These are phyloP conservation scores for Sanghuangporus baumii DNA, from an alignment of 1,284 basidiomycete genomes.

Conservation along the genomic window DNA sequence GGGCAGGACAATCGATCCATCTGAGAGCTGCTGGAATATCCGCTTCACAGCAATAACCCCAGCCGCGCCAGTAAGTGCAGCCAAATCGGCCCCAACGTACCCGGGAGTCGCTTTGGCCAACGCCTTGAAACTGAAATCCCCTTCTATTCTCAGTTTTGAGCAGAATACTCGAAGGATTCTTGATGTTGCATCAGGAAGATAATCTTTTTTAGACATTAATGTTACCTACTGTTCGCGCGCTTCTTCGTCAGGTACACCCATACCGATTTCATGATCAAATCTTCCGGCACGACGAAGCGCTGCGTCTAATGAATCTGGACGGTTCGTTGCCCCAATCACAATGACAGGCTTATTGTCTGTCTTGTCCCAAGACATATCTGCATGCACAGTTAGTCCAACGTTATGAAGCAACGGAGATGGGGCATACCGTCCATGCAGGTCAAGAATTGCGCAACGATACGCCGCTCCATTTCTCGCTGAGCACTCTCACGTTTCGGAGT, in stretches of 20 bases:
- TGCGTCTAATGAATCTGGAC: conserved; percentile 91
- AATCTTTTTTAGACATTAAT: background rate
- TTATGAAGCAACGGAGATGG: background rate
- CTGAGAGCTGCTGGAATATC: conserved; percentile 83
- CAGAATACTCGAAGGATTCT: conserved; percentile 82
- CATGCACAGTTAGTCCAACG: conserved; percentile 24
- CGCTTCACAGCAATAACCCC: conserved; percentile 96
- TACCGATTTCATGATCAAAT: conserved; percentile 96
- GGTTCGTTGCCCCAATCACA: conserved; percentile 94
- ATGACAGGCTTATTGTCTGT: conserved; percentile 87
- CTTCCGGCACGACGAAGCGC: conserved; percentile 89
- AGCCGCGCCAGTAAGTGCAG: conserved; percentile 87
- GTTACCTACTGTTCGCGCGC: conserved; percentile 77
- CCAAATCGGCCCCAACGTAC: conserved; percentile 94
- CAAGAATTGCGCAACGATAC: conserved; percentile 95
- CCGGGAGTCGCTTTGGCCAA: conserved; percentile 94
- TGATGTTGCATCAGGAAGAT: conserved; percentile 8
- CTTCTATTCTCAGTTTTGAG: conserved; percentile 68
- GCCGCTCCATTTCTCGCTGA: conserved; percentile 94
- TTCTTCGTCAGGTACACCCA: conserved; percentile 93
- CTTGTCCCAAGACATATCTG: conserved; percentile 90
- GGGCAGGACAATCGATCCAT: conserved; percentile 56
- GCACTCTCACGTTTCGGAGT: conserved; percentile 97
- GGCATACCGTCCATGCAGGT: conserved; percentile 92
- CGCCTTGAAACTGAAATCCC: conserved; percentile 76